Evolutionary conservation across 2,329 filamentous ascomycete species (phyloP).

Genomic region (Fusarium dimerum): DNA sequence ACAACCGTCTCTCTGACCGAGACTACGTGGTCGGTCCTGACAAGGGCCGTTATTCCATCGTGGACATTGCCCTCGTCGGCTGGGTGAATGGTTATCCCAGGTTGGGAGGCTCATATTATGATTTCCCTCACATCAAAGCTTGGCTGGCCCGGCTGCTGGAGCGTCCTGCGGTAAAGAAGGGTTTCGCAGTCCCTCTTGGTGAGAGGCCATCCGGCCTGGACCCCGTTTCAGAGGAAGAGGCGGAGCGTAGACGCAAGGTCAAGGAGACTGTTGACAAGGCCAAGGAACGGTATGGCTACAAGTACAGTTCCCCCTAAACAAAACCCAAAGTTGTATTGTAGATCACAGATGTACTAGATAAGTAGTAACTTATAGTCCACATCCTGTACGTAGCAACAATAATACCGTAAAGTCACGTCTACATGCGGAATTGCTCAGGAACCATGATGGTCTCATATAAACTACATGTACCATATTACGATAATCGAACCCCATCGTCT

Average conservation of each 20-base stretch:
- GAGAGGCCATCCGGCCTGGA: conserved; percentile 18
- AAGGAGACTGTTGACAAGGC: conserved; percentile 38
- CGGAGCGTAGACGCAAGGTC: conserved; percentile 25
- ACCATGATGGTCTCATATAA: not conserved
- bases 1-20: conserved; percentile 59
- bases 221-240: conserved; percentile 20
- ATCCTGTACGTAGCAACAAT: not conserved
- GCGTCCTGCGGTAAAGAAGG: conserved; percentile 71
- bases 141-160: conserved; percentile 73
- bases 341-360: not conserved
- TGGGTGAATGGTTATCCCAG: conserved; percentile 60
- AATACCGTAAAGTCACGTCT: not conserved
- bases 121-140: conserved; percentile 71
- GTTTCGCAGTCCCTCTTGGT: conserved; percentile 65
- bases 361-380: not conserved
- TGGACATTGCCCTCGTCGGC: conserved; percentile 71
- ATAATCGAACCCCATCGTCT: not conserved
- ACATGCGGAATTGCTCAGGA: not conserved
- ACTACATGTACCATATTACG: not conserved
- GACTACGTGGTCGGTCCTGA: conserved; percentile 56
- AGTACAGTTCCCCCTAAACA: conserved; percentile 43
- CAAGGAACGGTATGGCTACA: conserved; percentile 50
- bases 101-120: conserved; percentile 44
- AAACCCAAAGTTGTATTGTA: not conserved
- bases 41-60: conserved; percentile 61